Evolutionary conservation across 805 yeast genomes (phyloP).

Genomic region (Candida endomychidarum): DNA sequence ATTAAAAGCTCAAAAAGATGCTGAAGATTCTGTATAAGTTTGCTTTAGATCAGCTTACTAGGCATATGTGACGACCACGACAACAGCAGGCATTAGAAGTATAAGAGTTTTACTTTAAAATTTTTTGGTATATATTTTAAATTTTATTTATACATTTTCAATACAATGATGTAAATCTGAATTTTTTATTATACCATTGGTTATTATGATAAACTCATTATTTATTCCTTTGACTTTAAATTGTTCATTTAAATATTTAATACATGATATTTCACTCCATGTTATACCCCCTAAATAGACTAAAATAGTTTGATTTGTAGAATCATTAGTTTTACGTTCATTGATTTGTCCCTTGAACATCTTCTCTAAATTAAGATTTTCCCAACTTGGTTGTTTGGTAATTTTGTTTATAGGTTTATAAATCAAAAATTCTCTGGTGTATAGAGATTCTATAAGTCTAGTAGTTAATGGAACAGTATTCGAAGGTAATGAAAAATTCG

Average conservation of each 20-base stretch:
- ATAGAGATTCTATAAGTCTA: slow-evolving; percentile 68
- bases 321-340: slow-evolving; percentile 31
- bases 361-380: slow-evolving; percentile 38
- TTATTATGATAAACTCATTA: slow-evolving; percentile 42
- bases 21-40: slow-evolving; percentile 46
- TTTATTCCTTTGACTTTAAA: slow-evolving; percentile 24
- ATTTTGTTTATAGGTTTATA: slow-evolving; percentile 40
- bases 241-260: slow-evolving; percentile 57
- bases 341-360: slow-evolving; percentile 42
- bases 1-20: slow-evolving; percentile 71
- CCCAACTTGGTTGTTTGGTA: slow-evolving; percentile 44
- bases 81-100: not conserved
- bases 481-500: slow-evolving; percentile 74
- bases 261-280: slow-evolving; percentile 74
- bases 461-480: slow-evolving; percentile 70
- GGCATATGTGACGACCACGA: too few relatives aligned
- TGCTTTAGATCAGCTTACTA: too few relatives aligned
- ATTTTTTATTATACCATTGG: slow-evolving; percentile 40
- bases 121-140: too few relatives aligned
- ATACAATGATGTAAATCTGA: slow-evolving; percentile 4
- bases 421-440: slow-evolving; percentile 51
- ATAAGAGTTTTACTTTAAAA: too few relatives aligned
- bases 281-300: slow-evolving; percentile 84
- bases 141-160: not conserved
- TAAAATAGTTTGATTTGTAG: slow-evolving; percentile 36